A percentile compares a stretch with the other conserved stretches of the same genome.
Evolutionary conservation across 2,329 filamentous ascomycete species (phyloP).

Genomic region (Cladosporium velox): DNA sequence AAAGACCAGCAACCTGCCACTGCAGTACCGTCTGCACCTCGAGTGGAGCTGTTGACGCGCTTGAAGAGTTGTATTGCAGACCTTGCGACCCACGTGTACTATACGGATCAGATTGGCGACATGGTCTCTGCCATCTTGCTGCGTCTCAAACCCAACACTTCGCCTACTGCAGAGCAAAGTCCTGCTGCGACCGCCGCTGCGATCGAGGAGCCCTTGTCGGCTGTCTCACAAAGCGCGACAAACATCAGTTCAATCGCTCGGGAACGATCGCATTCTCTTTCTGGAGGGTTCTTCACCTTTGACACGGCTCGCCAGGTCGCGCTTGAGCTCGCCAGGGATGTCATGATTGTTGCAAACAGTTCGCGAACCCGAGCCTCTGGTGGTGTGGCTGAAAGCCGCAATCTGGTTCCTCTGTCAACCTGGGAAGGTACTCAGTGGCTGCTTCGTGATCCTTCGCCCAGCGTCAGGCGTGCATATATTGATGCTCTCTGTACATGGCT

Average conservation of each 20-base stretch:
- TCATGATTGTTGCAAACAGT: constrained; percentile 75
- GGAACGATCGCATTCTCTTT: constrained; percentile 46
- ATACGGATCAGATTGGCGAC: constrained; percentile 91
- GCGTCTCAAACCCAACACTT: constrained; percentile 67
- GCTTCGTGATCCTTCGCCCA: constrained; percentile 73
- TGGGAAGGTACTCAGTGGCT: constrained; percentile 99
- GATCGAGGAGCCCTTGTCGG: constrained; percentile 53
- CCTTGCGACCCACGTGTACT: constrained; percentile 92
- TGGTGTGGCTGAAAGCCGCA: constrained; percentile 54
- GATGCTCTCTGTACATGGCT: constrained; percentile 85
- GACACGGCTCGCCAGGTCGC: constrained; percentile 64
- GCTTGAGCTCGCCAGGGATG: constrained; percentile 76
- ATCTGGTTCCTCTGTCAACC: constrained; percentile 70
- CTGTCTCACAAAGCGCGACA: constrained; percentile 51
- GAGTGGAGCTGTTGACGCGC: constrained; percentile 66
- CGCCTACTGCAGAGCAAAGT: constrained; percentile 28
- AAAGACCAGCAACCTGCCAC: constrained; percentile 18
- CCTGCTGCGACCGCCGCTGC: constrained; percentile 51
- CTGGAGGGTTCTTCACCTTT: constrained; percentile 64
- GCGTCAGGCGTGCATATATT: constrained; percentile 80
- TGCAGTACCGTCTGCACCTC: constrained; percentile 49
- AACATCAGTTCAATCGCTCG: constrained; percentile 47
- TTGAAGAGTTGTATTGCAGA: constrained; percentile 86
- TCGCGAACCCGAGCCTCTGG: constrained; percentile 23
- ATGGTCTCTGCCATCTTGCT: constrained; percentile 82